Evolutionary conservation across 2,329 filamentous ascomycete species (phyloP).

Genomic region (Pseudocercospora crystallina): DNA sequence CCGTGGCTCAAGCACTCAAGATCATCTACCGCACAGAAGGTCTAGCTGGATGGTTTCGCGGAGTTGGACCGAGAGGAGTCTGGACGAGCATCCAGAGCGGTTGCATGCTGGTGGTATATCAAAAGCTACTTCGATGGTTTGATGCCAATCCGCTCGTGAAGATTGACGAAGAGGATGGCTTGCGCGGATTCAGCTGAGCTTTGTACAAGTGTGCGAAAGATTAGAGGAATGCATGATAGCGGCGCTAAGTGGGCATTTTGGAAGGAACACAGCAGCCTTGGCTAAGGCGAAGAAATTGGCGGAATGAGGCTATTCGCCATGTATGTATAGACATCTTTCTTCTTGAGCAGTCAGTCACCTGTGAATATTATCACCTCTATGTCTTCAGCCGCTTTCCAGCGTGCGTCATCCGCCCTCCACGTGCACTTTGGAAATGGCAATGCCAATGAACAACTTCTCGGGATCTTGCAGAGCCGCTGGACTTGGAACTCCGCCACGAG

Average conservation of each 20-base stretch:
- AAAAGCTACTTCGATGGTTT: constrained; percentile 77
- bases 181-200: constrained; percentile 20
- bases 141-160: constrained; percentile 53
- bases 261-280: constrained; percentile 1
- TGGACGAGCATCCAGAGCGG: constrained; percentile 98
- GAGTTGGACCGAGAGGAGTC: constrained; percentile 85
- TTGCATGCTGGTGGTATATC: constrained; percentile 95
- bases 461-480: too few species aligned
- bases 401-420: neutral
- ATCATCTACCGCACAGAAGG: constrained; percentile 92
- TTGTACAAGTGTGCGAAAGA: neutral
- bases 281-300: neutral
- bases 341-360: neutral
- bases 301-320: neutral
- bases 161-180: constrained; percentile 24
- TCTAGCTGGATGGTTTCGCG: constrained; percentile 85
- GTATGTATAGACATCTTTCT: constrained; percentile 9
- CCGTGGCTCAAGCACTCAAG: constrained; percentile 76
- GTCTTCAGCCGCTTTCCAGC: neutral
- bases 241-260: neutral
- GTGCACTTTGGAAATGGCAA: too few species aligned
- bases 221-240: neutral
- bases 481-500: too few species aligned
- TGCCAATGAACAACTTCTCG: too few species aligned
- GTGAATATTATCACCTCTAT: neutral